phyloP scores from a whole-genome alignment of 495 filamentous ascomycete genomes.

The Umbilicaria muhlenbergii region DNA sequence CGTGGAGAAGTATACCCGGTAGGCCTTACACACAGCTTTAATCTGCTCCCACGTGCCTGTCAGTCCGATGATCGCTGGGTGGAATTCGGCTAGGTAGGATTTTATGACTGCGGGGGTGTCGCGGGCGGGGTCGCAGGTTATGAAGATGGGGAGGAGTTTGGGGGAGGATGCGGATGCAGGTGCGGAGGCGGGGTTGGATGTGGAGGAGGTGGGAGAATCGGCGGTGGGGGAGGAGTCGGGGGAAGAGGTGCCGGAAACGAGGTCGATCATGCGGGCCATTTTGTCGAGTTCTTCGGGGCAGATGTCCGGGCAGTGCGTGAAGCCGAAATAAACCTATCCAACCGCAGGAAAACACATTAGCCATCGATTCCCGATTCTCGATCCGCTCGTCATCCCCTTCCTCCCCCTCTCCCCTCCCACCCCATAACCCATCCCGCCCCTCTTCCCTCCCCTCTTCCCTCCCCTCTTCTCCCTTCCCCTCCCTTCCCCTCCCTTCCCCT shows the following conservation, averaged over 20 bases:
- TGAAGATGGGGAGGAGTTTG: conserved; percentile 58
- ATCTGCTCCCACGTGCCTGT: conserved; percentile 89
- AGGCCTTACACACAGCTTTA: conserved; percentile 81
- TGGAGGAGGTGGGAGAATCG: conserved; percentile 66
- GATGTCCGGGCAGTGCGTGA: conserved; percentile 96
- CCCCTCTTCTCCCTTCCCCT: no score
- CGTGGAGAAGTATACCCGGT: conserved; percentile 94
- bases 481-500: no score
- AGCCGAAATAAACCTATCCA: conserved; percentile 81
- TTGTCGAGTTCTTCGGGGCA: conserved; percentile 98
- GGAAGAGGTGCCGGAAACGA: conserved; percentile 38
- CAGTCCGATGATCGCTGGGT: conserved; percentile 71
- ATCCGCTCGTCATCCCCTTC: background rate
- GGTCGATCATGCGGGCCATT: conserved; percentile 86
- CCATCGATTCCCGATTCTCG: background rate
- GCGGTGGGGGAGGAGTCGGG: conserved; percentile 24
- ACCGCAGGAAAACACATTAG: no score
- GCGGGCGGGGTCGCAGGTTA: conserved; percentile 87
- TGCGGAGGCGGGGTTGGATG: conserved; percentile 57
- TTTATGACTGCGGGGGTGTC: conserved; percentile 76
- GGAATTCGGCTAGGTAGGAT: conserved; percentile 81
- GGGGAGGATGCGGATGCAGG: background rate
- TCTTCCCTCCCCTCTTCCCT: no score
- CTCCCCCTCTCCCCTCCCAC: background rate
- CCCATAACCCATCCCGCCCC: no score